These are phyloP conservation scores for Otatea glauca DNA, from an alignment of 176 grass and related monocot genomes.

Conservation along the genomic window DNA sequence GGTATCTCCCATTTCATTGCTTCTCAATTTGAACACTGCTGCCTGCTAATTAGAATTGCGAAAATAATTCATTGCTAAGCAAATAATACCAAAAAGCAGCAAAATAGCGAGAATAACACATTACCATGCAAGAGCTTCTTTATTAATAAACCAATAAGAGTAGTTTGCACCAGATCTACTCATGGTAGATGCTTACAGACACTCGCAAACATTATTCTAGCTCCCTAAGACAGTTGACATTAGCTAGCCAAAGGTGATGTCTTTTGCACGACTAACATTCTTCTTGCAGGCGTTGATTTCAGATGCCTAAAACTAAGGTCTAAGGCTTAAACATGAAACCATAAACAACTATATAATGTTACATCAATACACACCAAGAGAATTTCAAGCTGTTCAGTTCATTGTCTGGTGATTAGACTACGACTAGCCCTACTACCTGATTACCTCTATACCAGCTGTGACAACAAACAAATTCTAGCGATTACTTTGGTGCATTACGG, in stretches of 20 bases:
- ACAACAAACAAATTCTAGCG: background rate
- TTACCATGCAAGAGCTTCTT: background rate
- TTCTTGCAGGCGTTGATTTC: background rate
- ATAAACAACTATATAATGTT: background rate
- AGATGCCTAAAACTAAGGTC: background rate
- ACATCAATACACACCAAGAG: background rate
- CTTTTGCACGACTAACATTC: background rate
- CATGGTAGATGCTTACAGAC: background rate
- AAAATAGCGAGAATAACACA: background rate
- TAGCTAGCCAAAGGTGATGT: background rate
- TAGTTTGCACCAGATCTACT: background rate
- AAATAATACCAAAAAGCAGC: background rate
- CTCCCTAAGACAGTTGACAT: background rate
- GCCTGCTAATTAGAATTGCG: slow-evolving; percentile 23
- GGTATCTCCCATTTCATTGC: background rate
- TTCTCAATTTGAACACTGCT: slow-evolving; percentile 28
- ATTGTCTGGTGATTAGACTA: background rate
- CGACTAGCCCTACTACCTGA: background rate
- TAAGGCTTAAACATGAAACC: background rate
- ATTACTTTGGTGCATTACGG: background rate
- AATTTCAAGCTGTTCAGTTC: background rate
- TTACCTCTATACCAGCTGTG: background rate
- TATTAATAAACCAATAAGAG: background rate
- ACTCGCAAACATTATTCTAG: background rate
- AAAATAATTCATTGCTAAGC: background rate